Evolutionary conservation across 2,329 filamentous ascomycete species (phyloP), one percentile per base, ranked within the genome.

Genomic region (Exophiala spinifera): DNA sequence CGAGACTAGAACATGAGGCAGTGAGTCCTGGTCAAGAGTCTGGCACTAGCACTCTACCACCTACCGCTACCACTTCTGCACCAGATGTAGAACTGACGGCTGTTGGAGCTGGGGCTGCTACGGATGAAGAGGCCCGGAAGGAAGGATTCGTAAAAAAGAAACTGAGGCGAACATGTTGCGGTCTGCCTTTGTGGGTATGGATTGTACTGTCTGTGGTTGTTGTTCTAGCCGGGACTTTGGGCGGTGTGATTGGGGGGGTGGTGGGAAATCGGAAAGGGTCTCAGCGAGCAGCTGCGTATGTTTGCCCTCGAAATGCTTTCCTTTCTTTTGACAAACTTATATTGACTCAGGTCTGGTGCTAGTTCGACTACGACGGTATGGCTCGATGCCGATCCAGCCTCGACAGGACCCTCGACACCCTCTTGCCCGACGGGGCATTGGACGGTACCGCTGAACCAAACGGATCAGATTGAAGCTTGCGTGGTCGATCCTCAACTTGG

Each of bases 171-270:
- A 69, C 70, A 31, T 77, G 74, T 58, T 80, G 75, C 63, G 79
- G 79, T 31, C 57, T 82, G 8, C 79, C 79, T 0, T 64, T 82
- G 45, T 80, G 78, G 69, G 72, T 74, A 2, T 62, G 81, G n/a
- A 68, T 76, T 21, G 64, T 79, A 4, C 63, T 79, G 7, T 67
- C 71, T 3, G 67, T 76, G 7, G 63, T 78, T 2, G 65, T 82
- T 51, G 60, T 80, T 13, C 65, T 81, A 13, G 76, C 76, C 39
- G 73, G 74, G 28, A 71, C 78, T 23, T 70, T 81, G 40, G 80
- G 79, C 48, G 79, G 77, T 50, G 75, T 78, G 4, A 76, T 82
- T 62, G 80, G 80, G 3, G 78, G 78, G 34, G 69, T 81, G 20
- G 64, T 81, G 48, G 76, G 75, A 13, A 77, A 76, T 34, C 69